phyloP scores from a whole-genome alignment of 345 rosid genomes.

The Salix brachista region DNA sequence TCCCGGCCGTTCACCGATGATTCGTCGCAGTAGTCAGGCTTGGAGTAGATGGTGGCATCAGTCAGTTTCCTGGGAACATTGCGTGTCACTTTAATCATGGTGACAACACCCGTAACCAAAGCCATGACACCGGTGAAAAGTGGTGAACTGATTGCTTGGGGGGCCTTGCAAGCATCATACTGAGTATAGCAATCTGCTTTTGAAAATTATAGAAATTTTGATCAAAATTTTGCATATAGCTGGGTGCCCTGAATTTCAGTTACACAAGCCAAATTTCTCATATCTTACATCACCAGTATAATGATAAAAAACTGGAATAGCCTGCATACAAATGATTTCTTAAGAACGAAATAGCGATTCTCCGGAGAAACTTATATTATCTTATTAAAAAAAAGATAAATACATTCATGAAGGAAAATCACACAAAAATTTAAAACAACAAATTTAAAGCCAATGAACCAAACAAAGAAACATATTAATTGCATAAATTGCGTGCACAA shows the following conservation, averaged over 20 bases:
- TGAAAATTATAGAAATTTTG: conserved; percentile 4
- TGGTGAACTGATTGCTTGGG: conserved; percentile 53
- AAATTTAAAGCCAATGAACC: too few relatives aligned
- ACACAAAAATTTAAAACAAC: too few relatives aligned
- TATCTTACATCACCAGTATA: neutral
- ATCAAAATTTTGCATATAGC: neutral
- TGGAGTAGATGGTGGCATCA: conserved; percentile 53
- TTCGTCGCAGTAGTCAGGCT: conserved; percentile 38
- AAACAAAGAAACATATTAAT: too few relatives aligned
- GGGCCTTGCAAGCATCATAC: conserved; percentile 33
- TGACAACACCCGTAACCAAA: conserved; percentile 71
- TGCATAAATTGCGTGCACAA: too few relatives aligned
- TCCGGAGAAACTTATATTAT: neutral
- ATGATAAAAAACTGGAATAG: neutral
- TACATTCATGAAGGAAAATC: too few relatives aligned
- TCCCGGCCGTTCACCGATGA: conserved; percentile 31
- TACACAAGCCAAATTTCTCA: neutral
- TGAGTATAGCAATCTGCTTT: conserved; percentile 37
- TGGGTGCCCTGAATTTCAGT: neutral
- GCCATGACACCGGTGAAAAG: conserved; percentile 79
- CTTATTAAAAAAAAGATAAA: too few relatives aligned
- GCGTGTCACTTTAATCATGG: conserved; percentile 71
- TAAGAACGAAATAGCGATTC: neutral
- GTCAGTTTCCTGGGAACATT: conserved; percentile 68
- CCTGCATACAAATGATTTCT: neutral